Evolutionary conservation across 495 filamentous ascomycete genomes (phyloP).

Genomic region (Xylaria scruposa): DNA sequence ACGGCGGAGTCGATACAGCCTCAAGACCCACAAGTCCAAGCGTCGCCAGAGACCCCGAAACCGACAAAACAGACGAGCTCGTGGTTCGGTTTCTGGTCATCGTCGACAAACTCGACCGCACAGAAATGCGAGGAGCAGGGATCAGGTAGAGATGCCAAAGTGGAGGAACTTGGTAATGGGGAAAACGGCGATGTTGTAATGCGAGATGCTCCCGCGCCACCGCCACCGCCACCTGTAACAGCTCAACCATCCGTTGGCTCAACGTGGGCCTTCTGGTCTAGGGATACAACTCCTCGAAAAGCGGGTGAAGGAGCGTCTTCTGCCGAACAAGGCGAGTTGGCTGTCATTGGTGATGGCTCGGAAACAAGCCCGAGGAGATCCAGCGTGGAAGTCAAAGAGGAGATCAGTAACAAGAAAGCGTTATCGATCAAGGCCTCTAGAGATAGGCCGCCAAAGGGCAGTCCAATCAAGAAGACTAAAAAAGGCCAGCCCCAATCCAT

Average conservation of each 20-base stretch:
- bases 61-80: slow-evolving; percentile 45
- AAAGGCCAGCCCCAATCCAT: slow-evolving; percentile 56
- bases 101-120: slow-evolving; percentile 30
- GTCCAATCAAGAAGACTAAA: slow-evolving; percentile 53
- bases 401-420: slow-evolving; percentile 46
- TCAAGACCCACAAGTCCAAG: slow-evolving; percentile 14
- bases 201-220: slow-evolving; percentile 45
- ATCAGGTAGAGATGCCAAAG: slow-evolving; percentile 29
- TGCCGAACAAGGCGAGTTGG: slow-evolving; percentile 68
- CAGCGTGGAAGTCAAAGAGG: slow-evolving; percentile 56
- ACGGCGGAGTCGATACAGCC: slow-evolving; percentile 18
- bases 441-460: slow-evolving; percentile 36
- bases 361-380: slow-evolving; percentile 67
- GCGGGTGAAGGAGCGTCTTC: slow-evolving; percentile 37
- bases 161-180: slow-evolving; percentile 33
- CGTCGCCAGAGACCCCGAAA: slow-evolving; percentile 31
- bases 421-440: slow-evolving; percentile 37
- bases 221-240: slow-evolving; percentile 18
- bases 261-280: slow-evolving; percentile 88
- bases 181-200: slow-evolving; percentile 46
- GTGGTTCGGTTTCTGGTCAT: slow-evolving; percentile 62
- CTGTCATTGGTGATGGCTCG: slow-evolving; percentile 70
- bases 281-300: slow-evolving; percentile 58
- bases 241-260: slow-evolving; percentile 55
- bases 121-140: slow-evolving; percentile 36